These are phyloP conservation scores for Pythium angustatum DNA, from an alignment of 352 stramenopile species.

Conservation along the genomic window DNA sequence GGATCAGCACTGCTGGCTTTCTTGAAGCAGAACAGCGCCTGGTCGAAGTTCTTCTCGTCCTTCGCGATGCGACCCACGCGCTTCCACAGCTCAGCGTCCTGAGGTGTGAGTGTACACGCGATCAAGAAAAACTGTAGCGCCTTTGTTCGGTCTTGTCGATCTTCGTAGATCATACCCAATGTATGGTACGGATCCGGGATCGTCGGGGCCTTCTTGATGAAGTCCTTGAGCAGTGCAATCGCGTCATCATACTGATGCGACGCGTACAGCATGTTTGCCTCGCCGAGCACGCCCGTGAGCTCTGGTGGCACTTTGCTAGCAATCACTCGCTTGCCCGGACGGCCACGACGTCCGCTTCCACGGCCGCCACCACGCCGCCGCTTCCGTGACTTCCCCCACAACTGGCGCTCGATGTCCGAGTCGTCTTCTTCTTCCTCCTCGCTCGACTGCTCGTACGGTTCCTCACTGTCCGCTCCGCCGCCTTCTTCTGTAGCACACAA, in stretches of 20 bases:
- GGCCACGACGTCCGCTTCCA: conserved; percentile 33
- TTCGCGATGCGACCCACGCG: conserved; percentile 83
- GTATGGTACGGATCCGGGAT: conserved; percentile 88
- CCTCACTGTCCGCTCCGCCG: conserved; percentile 46
- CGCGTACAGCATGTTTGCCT: conserved; percentile 87
- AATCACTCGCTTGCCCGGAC: conserved; percentile 55
- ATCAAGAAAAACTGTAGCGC: conserved; percentile 88
- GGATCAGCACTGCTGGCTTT: conserved; percentile 79
- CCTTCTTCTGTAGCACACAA: conserved; percentile 18
- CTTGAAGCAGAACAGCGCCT: conserved; percentile 86
- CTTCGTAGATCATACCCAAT: conserved; percentile 87
- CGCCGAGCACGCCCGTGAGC: conserved; percentile 73
- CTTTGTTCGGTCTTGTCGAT: conserved; percentile 77
- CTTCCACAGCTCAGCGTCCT: conserved; percentile 86
- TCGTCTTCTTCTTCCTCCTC: conserved; percentile 78
- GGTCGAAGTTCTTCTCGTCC: conserved; percentile 85
- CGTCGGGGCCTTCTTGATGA: conserved; percentile 88
- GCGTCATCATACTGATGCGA: conserved; percentile 85
- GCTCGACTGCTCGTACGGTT: conserved; percentile 63
- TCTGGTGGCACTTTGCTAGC: conserved; percentile 79
- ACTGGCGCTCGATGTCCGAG: conserved; percentile 80
- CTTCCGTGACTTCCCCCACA: conserved; percentile 78
- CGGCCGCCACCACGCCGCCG: conserved; percentile 39
- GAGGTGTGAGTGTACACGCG: conserved; percentile 75
- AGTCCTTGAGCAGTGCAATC: conserved; percentile 82